phyloP scores from a whole-genome alignment of 345 rosid genomes.

The Rhodamnia rubescens region DNA sequence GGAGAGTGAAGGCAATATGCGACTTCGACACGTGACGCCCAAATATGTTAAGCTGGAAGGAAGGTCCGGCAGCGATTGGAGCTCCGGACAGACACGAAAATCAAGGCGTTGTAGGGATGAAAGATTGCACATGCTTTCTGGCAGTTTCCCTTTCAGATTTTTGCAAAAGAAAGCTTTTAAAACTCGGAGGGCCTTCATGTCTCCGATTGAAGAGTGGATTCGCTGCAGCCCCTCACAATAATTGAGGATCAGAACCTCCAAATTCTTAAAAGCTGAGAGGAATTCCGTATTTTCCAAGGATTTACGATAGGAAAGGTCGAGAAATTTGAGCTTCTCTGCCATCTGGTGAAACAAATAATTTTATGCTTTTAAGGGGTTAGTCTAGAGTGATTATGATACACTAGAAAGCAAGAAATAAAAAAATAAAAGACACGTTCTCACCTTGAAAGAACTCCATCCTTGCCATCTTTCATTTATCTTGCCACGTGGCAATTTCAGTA shows the following conservation, averaged over 20 bases:
- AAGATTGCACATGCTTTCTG: no score
- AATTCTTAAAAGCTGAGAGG: neutral
- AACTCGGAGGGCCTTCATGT: neutral
- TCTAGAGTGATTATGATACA: neutral
- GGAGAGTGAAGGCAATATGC: no score
- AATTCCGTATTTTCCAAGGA: neutral
- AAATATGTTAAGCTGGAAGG: no score
- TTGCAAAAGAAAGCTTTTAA: no score
- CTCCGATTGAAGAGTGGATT: neutral
- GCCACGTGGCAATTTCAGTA: neutral
- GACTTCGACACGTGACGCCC: no score
- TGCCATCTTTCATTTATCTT: neutral
- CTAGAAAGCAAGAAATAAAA: neutral
- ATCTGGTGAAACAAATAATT: neutral
- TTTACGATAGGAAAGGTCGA: rapidly evolving
- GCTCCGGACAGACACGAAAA: no score
- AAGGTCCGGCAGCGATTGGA: no score
- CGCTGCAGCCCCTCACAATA: rapidly evolving
- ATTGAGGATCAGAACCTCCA: neutral
- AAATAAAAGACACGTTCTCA: neutral
- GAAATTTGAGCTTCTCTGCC: neutral
- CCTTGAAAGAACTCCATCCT: neutral
- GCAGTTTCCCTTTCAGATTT: no score
- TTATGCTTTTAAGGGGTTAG: neutral
- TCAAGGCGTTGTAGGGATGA: no score